These are phyloP conservation scores for Coemansia sp. DNA, from an alignment of 192 early-diverging fungal species.

Conservation along the genomic window DNA sequence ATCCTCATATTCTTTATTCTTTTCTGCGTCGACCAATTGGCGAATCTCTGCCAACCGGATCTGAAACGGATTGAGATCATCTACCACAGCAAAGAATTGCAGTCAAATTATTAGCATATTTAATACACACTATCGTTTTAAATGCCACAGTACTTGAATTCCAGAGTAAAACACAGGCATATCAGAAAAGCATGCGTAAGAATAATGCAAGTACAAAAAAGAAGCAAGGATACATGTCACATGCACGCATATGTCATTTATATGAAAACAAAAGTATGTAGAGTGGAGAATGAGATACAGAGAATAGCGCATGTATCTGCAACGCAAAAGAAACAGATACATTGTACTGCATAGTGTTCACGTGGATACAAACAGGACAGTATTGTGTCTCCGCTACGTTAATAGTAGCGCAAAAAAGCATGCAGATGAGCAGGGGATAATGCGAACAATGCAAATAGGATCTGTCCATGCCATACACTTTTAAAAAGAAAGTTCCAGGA, in stretches of 20 bases:
- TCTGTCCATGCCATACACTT: not conserved
- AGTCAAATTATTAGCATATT: not conserved
- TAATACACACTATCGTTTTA: not conserved
- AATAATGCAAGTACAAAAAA: not conserved
- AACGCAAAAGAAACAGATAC: not conserved
- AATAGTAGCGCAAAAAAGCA: not conserved
- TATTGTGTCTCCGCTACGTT: not conserved
- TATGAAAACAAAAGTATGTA: not conserved
- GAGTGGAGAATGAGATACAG: not conserved
- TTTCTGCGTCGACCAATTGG: constrained; percentile 55
- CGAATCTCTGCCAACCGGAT: constrained; percentile 61
- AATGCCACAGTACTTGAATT: constrained; percentile 5
- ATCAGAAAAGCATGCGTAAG: not conserved
- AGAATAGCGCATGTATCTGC: not conserved
- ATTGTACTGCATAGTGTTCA: not conserved
- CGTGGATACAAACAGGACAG: constrained; percentile 2
- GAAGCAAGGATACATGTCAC: constrained; percentile 6
- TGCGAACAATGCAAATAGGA: constrained; percentile 5
- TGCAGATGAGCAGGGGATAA: not conserved
- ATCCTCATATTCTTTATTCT: constrained; percentile 29
- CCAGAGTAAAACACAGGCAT: not conserved
- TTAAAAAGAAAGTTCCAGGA: constrained; percentile 3
- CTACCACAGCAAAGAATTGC: constrained; percentile 24
- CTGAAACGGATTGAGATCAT: constrained; percentile 62
- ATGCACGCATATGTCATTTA: not conserved